Evolutionary conservation across 2,329 filamentous ascomycete species (phyloP).

Genomic region (Fusarium lateritium): DNA sequence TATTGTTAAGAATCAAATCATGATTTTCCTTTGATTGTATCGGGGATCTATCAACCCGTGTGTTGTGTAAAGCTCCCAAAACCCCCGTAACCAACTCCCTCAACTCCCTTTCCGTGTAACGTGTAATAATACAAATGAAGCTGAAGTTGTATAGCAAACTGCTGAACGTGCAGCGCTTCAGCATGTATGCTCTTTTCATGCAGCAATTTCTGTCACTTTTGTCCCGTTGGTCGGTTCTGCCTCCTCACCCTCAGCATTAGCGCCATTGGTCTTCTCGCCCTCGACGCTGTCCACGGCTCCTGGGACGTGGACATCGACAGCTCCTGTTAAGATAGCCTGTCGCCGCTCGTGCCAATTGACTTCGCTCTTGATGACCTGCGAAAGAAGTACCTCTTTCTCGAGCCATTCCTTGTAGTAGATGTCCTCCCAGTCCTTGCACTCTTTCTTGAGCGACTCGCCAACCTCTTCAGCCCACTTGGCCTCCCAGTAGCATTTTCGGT

Average conservation of each 20-base stretch:
- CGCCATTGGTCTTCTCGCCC: slow-evolving; percentile 45
- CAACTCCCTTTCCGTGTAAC: slow-evolving; percentile 44
- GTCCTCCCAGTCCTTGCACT: slow-evolving; percentile 77
- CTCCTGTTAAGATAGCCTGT: slow-evolving; percentile 66
- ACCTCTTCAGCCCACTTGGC: slow-evolving; percentile 81
- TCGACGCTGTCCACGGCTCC: slow-evolving; percentile 51
- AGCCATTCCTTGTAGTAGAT: slow-evolving; percentile 80
- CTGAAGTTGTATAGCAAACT: background rate
- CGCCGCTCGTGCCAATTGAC: slow-evolving; percentile 74
- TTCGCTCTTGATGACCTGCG: slow-evolving; percentile 78
- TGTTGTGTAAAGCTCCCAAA: slow-evolving; percentile 20
- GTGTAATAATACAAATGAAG: slow-evolving; percentile 37
- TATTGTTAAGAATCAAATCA: slow-evolving; percentile 23
- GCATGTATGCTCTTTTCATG: background rate
- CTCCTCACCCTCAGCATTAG: slow-evolving; percentile 29
- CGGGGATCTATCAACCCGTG: slow-evolving; percentile 16
- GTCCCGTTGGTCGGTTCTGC: slow-evolving; percentile 23
- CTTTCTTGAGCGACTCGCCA: slow-evolving; percentile 72
- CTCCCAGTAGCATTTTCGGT: slow-evolving; percentile 78
- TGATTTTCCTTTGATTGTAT: slow-evolving; percentile 28
- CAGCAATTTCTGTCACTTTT: slow-evolving; percentile 16
- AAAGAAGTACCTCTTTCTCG: slow-evolving; percentile 83
- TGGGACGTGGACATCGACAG: slow-evolving; percentile 61
- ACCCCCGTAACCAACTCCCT: slow-evolving; percentile 41
- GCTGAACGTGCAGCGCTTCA: background rate